phyloP scores from a whole-genome alignment of 495 filamentous ascomycete genomes.

The Lophium mytilinum region DNA sequence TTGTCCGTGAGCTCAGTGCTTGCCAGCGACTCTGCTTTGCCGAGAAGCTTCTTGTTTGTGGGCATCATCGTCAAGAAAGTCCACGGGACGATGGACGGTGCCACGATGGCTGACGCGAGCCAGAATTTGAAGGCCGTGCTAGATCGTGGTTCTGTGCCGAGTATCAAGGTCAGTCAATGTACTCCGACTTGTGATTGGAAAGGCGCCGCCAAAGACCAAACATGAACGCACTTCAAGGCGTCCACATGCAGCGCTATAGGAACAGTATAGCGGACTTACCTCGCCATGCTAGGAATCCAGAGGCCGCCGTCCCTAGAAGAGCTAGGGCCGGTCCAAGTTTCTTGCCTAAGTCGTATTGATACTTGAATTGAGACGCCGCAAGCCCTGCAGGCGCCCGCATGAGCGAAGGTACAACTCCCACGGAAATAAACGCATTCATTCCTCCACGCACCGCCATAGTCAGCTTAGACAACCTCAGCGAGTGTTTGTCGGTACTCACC shows the following conservation, averaged over 20 bases:
- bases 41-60: slow-evolving; percentile 38
- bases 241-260: background rate
- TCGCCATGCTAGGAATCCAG: slow-evolving; percentile 41
- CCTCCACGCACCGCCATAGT: background rate
- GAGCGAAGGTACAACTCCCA: slow-evolving; percentile 41
- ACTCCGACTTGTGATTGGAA: too few species aligned
- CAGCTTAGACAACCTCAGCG: too few species aligned
- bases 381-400: slow-evolving; percentile 45
- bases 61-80: slow-evolving; percentile 38
- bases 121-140: slow-evolving; percentile 32
- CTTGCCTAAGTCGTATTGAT: slow-evolving; percentile 32
- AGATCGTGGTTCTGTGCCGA: slow-evolving; percentile 7
- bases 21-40: slow-evolving; percentile 28
- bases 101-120: slow-evolving; percentile 35
- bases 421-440: slow-evolving; percentile 34
- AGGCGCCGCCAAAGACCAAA: too few species aligned
- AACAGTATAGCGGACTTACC: slow-evolving; percentile 10
- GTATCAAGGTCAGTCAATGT: background rate
- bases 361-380: slow-evolving; percentile 45
- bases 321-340: slow-evolving; percentile 30
- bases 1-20: slow-evolving; percentile 20
- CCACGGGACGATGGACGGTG: slow-evolving; percentile 43
- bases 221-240: too few species aligned
- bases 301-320: slow-evolving; percentile 29
- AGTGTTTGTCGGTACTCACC: background rate